These are phyloP conservation scores for Schizopora paradoxa DNA, from an alignment of 1,284 basidiomycete genomes.

Conservation along the genomic window DNA sequence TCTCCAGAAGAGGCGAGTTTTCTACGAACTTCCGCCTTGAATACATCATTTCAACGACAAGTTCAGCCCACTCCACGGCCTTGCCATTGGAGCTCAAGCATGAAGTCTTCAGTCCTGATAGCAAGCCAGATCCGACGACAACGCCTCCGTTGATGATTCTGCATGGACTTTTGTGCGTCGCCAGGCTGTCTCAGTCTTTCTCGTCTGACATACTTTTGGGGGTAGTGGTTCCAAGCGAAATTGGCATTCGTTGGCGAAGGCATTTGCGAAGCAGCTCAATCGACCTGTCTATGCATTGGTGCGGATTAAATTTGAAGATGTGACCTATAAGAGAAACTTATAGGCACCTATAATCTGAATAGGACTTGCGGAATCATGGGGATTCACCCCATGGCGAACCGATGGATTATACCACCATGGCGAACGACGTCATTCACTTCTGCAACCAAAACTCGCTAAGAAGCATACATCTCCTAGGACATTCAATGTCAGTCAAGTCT, in stretches of 20 bases:
- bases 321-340: constrained; percentile 1
- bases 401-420: constrained; percentile 72
- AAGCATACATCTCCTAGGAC: constrained; percentile 71
- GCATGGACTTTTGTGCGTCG: constrained; percentile 62
- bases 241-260: constrained; percentile 67
- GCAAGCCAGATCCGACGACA: constrained; percentile 4
- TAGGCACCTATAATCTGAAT: background rate
- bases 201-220: constrained; percentile 6
- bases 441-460: constrained; percentile 44
- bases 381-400: constrained; percentile 65
- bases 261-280: constrained; percentile 50
- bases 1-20: too few species aligned
- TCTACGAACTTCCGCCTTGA: too few species aligned
- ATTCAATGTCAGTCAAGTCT: constrained; percentile 65
- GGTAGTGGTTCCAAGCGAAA: constrained; percentile 75
- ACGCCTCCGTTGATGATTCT: constrained; percentile 52
- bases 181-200: background rate
- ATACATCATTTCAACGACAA: too few species aligned
- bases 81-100: constrained; percentile 12
- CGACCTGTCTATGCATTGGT: constrained; percentile 73
- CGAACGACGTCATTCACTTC: constrained; percentile 63
- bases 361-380: constrained; percentile 86
- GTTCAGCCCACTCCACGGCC: background rate
- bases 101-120: constrained; percentile 9
- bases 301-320: constrained; percentile 21